Evolutionary conservation across 1,139 yeast genomes (phyloP).

Genomic region (Schizosaccharomyces versatilis): DNA sequence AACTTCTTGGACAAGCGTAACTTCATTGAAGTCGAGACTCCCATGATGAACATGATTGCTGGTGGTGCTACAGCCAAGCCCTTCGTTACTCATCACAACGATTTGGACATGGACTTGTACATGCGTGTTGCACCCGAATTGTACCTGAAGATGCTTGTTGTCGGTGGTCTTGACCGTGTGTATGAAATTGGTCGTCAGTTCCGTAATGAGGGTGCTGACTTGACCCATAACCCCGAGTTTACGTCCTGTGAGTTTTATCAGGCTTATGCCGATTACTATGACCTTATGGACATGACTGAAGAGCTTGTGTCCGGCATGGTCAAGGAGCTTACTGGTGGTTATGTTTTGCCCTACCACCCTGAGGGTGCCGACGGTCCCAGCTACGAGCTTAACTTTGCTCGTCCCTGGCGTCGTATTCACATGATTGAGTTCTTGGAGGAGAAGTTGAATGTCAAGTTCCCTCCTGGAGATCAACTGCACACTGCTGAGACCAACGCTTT

Average conservation of each 20-base stretch:
- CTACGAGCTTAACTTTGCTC: conserved; percentile 59
- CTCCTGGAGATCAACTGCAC: conserved; percentile 85
- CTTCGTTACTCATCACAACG: conserved; percentile 89
- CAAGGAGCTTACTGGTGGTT: conserved; percentile 76
- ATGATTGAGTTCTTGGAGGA: conserved; percentile 93
- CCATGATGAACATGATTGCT: conserved; percentile 95
- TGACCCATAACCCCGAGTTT: conserved; percentile 96
- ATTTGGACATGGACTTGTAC: conserved; percentile 82
- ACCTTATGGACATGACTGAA: conserved; percentile 93
- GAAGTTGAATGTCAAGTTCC: conserved; percentile 69
- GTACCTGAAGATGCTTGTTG: conserved; percentile 86
- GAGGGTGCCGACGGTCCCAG: conserved; percentile 65
- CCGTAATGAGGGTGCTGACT: conserved; percentile 95
- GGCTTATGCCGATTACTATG: conserved; percentile 84
- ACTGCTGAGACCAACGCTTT: conserved; percentile 83
- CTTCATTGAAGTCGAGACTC: conserved; percentile 91
- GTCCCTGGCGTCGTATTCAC: conserved; percentile 97
- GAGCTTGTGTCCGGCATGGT: conserved; percentile 90
- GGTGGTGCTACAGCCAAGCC: conserved; percentile 99
- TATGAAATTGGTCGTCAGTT: conserved; percentile 97
- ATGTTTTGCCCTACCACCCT: conserved; percentile 64
- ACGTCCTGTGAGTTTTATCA: conserved; percentile 94
- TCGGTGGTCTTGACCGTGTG: conserved; percentile 95
- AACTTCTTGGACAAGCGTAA: conserved; percentile 64
- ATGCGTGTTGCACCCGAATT: conserved; percentile 98